Evolutionary conservation across 2,329 filamentous ascomycete species (phyloP).

Genomic region (Botrytis byssoidea): DNA sequence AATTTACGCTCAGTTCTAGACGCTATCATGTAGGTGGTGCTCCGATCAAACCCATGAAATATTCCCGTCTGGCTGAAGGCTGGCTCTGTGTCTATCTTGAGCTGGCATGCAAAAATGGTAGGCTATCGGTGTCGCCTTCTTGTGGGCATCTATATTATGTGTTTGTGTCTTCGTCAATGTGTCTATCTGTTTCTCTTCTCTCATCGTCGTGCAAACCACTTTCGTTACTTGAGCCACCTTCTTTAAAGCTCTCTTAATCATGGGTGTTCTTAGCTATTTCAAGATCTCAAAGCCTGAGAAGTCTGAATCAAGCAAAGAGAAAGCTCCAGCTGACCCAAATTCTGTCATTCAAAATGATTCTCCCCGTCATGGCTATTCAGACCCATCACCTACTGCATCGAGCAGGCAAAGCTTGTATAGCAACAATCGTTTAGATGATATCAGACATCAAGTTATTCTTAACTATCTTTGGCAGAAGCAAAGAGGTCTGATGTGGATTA

Average conservation of each 20-base stretch:
- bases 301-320: conserved; percentile 19
- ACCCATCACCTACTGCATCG: conserved; percentile 13
- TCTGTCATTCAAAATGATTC: conserved; percentile 13
- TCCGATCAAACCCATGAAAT: conserved; percentile 8
- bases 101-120: conserved; percentile 12
- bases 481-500: conserved; percentile 71
- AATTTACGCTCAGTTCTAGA: conserved; percentile 8
- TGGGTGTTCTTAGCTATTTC: conserved; percentile 21
- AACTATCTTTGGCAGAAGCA: conserved; percentile 81
- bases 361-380: not conserved
- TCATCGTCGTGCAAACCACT: conserved; percentile 13
- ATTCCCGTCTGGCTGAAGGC: conserved; percentile 5
- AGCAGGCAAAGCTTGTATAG: conserved; percentile 14
- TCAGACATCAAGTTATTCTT: conserved; percentile 80
- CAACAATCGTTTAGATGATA: conserved; percentile 55
- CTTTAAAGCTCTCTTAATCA: conserved; percentile 7
- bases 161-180: conserved; percentile 15
- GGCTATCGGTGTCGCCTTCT: conserved; percentile 6
- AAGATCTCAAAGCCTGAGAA: conserved; percentile 18
- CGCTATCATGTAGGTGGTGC: not conserved
- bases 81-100: conserved; percentile 3
- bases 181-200: conserved; percentile 3
- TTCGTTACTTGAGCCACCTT: conserved; percentile 19
- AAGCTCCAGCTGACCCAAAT: conserved; percentile 10
- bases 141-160: conserved; percentile 15